Conservation (phyloP, 73 alveolate genomes). For the Paramecium tetraurelia region DNA sequence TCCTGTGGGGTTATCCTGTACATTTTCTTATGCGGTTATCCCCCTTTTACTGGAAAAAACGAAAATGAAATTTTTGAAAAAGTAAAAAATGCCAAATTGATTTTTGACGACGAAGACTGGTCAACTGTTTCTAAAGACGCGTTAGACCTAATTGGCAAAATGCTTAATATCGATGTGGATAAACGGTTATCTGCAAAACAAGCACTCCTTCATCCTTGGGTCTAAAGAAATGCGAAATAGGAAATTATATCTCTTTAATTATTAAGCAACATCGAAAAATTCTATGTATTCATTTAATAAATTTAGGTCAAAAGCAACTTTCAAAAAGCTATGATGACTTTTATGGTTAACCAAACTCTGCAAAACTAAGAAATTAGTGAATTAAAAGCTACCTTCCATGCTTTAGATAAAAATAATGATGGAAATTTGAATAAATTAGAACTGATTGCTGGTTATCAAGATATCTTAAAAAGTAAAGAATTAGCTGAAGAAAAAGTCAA, state of each 20-base stretch:
- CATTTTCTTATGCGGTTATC: conserved; percentile 75
- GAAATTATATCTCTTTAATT: background rate
- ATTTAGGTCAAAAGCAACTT: conserved; percentile 14
- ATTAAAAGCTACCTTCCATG: background rate
- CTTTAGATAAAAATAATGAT: conserved; percentile 68
- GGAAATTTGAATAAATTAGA: conserved; percentile 65
- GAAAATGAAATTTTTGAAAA: conserved; percentile 70
- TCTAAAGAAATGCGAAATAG: background rate
- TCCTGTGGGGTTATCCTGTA: conserved; percentile 91
- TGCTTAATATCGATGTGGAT: conserved; percentile 70
- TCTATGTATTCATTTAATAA: background rate
- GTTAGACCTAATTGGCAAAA: conserved; percentile 70
- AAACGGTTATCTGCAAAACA: conserved; percentile 81
- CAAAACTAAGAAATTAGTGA: background rate
- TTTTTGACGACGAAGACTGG: conserved; percentile 68
- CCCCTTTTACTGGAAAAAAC: conserved; percentile 81
- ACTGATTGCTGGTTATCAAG: conserved; percentile 52
- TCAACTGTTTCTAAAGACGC: conserved; percentile 66
- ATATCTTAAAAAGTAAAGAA: conserved; percentile 2
- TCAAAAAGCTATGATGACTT: conserved; percentile 33
- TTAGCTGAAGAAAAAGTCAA: conserved; percentile 43
- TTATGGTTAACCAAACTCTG: conserved; percentile 14
- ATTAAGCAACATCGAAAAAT: background rate
- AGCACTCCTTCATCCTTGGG: conserved; percentile 62
- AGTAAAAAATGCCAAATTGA: conserved; percentile 68